phyloP scores from a whole-genome alignment of 1,139 yeast species.

The Scheffersomyces illinoinensis region DNA sequence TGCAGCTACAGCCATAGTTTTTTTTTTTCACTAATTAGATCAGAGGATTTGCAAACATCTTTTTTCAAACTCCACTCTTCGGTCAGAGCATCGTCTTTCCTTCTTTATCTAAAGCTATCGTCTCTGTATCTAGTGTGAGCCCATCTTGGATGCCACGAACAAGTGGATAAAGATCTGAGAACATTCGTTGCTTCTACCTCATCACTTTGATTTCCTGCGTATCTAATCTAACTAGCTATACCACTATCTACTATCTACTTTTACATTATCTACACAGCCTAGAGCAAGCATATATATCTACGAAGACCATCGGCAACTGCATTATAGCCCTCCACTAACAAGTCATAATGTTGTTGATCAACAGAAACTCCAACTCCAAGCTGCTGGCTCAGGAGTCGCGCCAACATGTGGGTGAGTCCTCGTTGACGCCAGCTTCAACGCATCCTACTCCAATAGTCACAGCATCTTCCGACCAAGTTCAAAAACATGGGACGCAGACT shows the following conservation, averaged over 20 bases:
- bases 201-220: neutral
- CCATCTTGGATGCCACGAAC: neutral
- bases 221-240: neutral
- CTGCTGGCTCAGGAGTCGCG: neutral
- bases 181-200: neutral
- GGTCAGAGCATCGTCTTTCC: neutral
- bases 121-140: neutral
- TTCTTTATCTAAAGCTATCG: neutral
- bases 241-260: neutral
- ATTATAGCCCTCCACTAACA: neutral
- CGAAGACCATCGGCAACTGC: neutral
- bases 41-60: conserved; percentile 2
- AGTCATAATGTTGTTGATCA: conserved; percentile 8
- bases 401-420: neutral
- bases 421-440: neutral
- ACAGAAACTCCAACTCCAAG: conserved; percentile 4
- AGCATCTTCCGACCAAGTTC: neutral
- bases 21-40: neutral
- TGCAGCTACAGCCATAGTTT: neutral
- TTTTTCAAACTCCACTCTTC: neutral
- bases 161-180: neutral
- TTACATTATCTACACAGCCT: too few relatives aligned
- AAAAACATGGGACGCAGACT: neutral
- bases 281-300: neutral
- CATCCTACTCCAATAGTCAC: neutral